Percentiles rank a stretch among this genome's conserved stretches.
These are phyloP conservation scores for Emmonsia crescens DNA, from an alignment of 2,329 filamentous ascomycete genomes.

Conservation along the genomic window DNA sequence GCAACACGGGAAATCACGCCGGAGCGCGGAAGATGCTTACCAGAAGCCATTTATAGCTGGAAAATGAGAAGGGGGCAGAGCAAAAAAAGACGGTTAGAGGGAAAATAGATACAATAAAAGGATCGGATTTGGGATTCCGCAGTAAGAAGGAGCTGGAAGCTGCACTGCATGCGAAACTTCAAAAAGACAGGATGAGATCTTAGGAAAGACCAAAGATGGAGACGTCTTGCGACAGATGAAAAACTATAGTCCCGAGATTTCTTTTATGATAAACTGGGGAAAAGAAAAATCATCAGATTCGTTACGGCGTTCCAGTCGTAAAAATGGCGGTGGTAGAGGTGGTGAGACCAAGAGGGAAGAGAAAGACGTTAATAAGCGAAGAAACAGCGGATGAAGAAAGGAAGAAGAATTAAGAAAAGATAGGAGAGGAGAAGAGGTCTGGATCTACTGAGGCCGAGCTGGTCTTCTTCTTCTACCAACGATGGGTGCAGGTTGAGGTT, in stretches of 20 bases:
- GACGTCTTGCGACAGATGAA: constrained; percentile 3
- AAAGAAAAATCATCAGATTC: constrained; percentile 22
- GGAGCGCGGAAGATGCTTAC: neutral
- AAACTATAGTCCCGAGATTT: constrained; percentile 5
- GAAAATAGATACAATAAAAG: neutral
- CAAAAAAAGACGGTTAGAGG: neutral
- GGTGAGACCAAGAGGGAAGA: constrained; percentile 11
- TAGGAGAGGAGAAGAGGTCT: neutral
- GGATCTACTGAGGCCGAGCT: neutral
- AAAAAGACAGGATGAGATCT: neutral
- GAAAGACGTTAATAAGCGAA: constrained; percentile 8
- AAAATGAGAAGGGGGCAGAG: neutral
- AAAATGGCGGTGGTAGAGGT: constrained; percentile 16
- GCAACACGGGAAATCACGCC: neutral
- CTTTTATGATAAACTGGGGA: constrained; percentile 5
- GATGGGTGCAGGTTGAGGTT: neutral
- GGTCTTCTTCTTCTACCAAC: neutral
- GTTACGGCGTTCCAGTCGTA: constrained; percentile 26
- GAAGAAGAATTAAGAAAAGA: constrained; percentile 1
- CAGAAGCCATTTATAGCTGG: constrained; percentile 3
- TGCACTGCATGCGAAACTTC: neutral
- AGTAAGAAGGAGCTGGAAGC: neutral
- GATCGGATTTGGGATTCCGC: neutral
- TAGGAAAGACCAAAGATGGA: neutral
- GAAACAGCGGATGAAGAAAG: constrained; percentile 6